Conservation (phyloP, 164 flowering plant genomes). For the Echeveria elegans region DNA sequence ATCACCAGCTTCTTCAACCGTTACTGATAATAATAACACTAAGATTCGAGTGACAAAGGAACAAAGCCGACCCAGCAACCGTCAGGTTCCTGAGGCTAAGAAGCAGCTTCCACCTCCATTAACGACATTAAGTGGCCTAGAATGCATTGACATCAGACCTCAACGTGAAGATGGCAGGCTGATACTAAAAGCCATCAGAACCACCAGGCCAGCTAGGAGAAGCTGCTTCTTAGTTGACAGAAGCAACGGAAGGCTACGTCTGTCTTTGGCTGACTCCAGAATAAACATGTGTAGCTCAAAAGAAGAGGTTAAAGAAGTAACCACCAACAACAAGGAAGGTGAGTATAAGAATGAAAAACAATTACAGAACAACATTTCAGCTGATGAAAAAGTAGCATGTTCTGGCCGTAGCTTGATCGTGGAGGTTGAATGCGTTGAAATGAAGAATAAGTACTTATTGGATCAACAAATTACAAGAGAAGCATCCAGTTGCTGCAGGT, state of each 20-base stretch:
- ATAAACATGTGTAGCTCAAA: not conserved
- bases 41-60: not conserved
- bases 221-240: slow-evolving; percentile 2
- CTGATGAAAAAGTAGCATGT: too few species aligned
- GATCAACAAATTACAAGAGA: not conserved
- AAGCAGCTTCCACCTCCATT: not conserved
- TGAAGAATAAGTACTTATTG: not conserved
- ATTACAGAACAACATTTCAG: too few species aligned
- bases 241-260: slow-evolving; percentile 6
- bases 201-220: not conserved
- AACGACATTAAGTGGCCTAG: not conserved
- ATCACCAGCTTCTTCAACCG: not conserved
- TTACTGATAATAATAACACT: not conserved
- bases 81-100: not conserved
- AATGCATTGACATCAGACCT: not conserved
- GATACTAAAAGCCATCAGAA: not conserved
- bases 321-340: not conserved
- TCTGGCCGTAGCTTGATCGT: not conserved
- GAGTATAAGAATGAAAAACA: too few species aligned
- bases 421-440: not conserved
- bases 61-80: not conserved
- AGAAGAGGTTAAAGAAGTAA: not conserved
- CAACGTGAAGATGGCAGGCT: slow-evolving; percentile 4
- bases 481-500: slow-evolving; percentile 3
- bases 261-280: not conserved